phyloP scores from a whole-genome alignment of 2,329 filamentous ascomycete genomes.

The Sodiomyces alkalinus region DNA sequence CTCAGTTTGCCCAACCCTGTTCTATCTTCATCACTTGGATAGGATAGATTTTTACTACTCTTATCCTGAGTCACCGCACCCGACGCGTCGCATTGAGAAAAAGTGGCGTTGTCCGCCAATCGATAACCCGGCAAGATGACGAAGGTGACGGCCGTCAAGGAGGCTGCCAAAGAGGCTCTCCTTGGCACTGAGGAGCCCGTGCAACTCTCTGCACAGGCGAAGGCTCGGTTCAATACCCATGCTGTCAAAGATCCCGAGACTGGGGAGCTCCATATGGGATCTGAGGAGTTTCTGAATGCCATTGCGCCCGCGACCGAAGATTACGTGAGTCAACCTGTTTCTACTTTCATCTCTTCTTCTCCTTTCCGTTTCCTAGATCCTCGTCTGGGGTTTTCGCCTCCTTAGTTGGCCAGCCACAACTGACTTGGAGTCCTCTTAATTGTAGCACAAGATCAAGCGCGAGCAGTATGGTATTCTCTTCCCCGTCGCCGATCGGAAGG shows the following conservation, averaged over 20 bases:
- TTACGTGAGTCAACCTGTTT: slow-evolving; percentile 53
- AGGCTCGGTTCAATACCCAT: slow-evolving; percentile 60
- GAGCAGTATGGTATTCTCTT: slow-evolving; percentile 94
- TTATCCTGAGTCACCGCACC: too few relatives aligned
- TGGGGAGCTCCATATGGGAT: slow-evolving; percentile 66
- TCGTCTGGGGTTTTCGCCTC: slow-evolving; percentile 1
- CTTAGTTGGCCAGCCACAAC: background rate
- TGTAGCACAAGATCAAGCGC: slow-evolving; percentile 90
- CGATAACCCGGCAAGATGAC: slow-evolving; percentile 22
- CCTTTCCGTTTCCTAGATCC: background rate
- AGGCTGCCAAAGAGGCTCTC: slow-evolving; percentile 66
- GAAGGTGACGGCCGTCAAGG: slow-evolving; percentile 38
- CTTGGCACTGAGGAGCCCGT: slow-evolving; percentile 44
- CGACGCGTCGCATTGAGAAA: too few relatives aligned
- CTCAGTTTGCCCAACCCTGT: too few relatives aligned
- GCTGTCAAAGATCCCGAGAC: slow-evolving; percentile 60
- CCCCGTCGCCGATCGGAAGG: slow-evolving; percentile 69
- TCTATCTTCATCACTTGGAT: too few relatives aligned
- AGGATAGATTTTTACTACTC: too few relatives aligned
- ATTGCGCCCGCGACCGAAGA: slow-evolving; percentile 78
- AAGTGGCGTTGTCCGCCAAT: too few relatives aligned
- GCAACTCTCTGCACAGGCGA: slow-evolving; percentile 59
- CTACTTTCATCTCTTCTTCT: background rate
- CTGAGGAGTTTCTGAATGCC: slow-evolving; percentile 80
- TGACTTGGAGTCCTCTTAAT: background rate